Base-by-base conservation (phyloP, 257 asterid species). In the Capsicum chinense region DNA sequence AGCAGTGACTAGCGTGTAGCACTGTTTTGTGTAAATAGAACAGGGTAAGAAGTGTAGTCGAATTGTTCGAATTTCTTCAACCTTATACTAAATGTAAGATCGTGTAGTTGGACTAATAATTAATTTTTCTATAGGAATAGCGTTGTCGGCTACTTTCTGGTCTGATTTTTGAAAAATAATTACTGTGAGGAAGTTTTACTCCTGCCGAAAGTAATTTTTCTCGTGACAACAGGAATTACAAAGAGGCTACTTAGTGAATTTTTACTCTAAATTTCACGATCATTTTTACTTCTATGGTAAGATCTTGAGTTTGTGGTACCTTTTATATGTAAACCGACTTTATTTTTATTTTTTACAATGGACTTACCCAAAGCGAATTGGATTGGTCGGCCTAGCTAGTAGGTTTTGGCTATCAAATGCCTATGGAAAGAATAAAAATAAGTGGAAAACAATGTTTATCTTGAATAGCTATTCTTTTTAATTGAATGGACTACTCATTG, bases 401-500 rank as follows among this genome's bases (percentile, higher is more conserved):
- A 68, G 6, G 6, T 68, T 68, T 68, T 3, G 8, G 4, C 0
- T 68, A 37, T 37, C 21, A 5, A 68, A 68, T 37, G 2, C 9
- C 26, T 37, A 0, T 1, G 26, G 13, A 13, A 0, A 37, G 15
- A 67, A 66, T 35, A 66, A 67, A 67, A 35, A 58, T 0, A 17
- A 59, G 7, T 14, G 11, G 21, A 5, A 48, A 19, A 37, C 19
- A 19, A 12, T 74, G 0, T 0, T 11, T 48, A 19, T 48, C 42
- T 73, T 48, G 42, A 73, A 48, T 19, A 48, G 35, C 3, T 12
- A 3, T 74, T 19, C 21, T 74, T 50, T 52, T 26, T 52, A 7
- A 76, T 52, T 52, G 48, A 52, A 76, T 52, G 26, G 63, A 76
- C 48, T 52, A 76, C 1, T 76, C 81, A 26, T 52, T 78, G 64